Evolutionary conservation across 2,329 filamentous ascomycete species (phyloP).

Genomic region (Botryotinia globosa): DNA sequence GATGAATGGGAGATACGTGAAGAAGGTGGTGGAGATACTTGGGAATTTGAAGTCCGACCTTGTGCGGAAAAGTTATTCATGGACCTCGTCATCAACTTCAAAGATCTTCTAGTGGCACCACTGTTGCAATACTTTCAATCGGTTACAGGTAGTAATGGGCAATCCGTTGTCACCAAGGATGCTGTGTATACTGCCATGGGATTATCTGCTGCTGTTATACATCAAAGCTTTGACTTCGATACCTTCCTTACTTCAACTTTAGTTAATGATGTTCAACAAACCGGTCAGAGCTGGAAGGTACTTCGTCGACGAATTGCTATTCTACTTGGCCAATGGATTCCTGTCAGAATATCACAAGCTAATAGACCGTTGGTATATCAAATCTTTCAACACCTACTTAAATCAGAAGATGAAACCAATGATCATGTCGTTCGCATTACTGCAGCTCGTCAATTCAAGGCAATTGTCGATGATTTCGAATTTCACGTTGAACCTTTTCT

Average conservation of each 20-base stretch:
- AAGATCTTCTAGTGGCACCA: slow-evolving; percentile 73
- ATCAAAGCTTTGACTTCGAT: slow-evolving; percentile 78
- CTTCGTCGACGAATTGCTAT: slow-evolving; percentile 86
- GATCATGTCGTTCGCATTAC: slow-evolving; percentile 91
- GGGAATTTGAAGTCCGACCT: slow-evolving; percentile 87
- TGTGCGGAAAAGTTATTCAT: slow-evolving; percentile 93
- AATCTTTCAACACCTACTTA: slow-evolving; percentile 83
- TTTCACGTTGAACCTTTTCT: slow-evolving; percentile 73
- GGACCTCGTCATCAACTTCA: slow-evolving; percentile 86
- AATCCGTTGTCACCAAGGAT: slow-evolving; percentile 81
- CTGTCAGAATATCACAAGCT: slow-evolving; percentile 67
- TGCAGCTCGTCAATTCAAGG: slow-evolving; percentile 78
- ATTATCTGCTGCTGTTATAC: slow-evolving; percentile 73
- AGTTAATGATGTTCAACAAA: slow-evolving; percentile 70
- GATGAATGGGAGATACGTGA: slow-evolving; percentile 94
- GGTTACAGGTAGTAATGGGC: slow-evolving; percentile 60
- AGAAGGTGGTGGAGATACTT: slow-evolving; percentile 78
- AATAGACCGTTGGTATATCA: slow-evolving; percentile 77
- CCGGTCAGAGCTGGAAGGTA: slow-evolving; percentile 66
- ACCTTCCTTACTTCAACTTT: slow-evolving; percentile 72
- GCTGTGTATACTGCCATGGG: slow-evolving; percentile 93
- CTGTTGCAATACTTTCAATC: slow-evolving; percentile 79
- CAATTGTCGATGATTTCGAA: slow-evolving; percentile 78
- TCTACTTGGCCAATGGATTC: slow-evolving; percentile 83
- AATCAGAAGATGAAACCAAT: slow-evolving; percentile 73